Percentiles rank a stretch among this genome's conserved stretches.
Evolutionary conservation across 257 asterid genomes (phyloP).

Genomic region (Paulownia fortunei): DNA sequence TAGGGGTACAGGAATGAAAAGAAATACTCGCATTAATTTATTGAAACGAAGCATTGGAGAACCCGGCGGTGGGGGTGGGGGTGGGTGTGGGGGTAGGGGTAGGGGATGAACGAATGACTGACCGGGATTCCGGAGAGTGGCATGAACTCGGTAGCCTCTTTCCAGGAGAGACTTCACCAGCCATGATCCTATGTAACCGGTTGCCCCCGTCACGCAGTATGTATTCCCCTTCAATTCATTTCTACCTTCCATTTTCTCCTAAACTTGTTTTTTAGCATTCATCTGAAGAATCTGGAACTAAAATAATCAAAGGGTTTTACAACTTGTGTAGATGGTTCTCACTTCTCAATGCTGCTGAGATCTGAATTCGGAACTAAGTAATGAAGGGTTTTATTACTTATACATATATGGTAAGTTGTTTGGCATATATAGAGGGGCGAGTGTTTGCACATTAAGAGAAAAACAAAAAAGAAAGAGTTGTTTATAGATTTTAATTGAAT

Average conservation of each 20-base stretch:
- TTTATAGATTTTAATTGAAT: too few species aligned
- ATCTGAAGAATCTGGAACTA: neutral
- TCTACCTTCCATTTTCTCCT: constrained; percentile 37
- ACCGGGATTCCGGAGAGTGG: constrained; percentile 81
- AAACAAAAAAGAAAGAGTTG: too few species aligned
- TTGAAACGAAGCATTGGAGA: neutral
- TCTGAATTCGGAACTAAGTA: too few species aligned
- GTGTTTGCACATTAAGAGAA: too few species aligned
- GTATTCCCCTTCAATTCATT: constrained; percentile 38
- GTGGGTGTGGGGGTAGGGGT: neutral
- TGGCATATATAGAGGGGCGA: too few species aligned
- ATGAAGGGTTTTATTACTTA: too few species aligned
- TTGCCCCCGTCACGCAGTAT: constrained; percentile 88
- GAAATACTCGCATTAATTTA: neutral
- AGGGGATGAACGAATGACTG: neutral
- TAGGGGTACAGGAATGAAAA: neutral
- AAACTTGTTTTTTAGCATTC: neutral
- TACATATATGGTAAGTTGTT: too few species aligned
- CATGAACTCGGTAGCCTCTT: constrained; percentile 68
- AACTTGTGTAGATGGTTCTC: neutral
- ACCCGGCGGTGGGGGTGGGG: neutral
- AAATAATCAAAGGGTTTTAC: neutral
- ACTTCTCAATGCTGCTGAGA: too few species aligned
- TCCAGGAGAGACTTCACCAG: constrained; percentile 74
- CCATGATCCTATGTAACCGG: constrained; percentile 95